Evolutionary conservation across 2,329 filamentous ascomycete species (phyloP), one percentile per base, ranked within the genome.

Genomic region (Claviceps arundinis): DNA sequence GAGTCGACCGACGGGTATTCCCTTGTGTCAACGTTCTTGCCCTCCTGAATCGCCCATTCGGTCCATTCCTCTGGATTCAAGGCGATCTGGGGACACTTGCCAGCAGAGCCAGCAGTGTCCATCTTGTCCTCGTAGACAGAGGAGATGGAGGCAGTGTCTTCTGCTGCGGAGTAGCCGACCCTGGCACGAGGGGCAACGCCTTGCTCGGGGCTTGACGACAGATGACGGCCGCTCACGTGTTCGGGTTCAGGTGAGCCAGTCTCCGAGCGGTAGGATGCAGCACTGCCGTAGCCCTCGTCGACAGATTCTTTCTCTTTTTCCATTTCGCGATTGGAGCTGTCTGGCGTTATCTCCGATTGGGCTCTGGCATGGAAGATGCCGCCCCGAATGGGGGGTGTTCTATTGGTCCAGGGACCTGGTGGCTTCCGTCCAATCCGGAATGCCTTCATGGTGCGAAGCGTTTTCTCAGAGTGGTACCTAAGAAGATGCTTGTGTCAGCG

Each of bases 401-500:
- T 69, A 65, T 80, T 81, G 55, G 67, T 65, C 80, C 80, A 84
- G 40, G 72, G 72, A 56, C 74, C 71, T 51, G 66, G 60, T 47
- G 76, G 68, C 61, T 72, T 74, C 59, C 73, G 74, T 58, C 79
- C 80, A 58, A 84, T 80, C 58, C 76, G 77, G 65, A 74, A 81
- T 58, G 73, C 72, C 62, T 73, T 76, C 77, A 84, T 81, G 49
- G 73, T 74, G 48, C 70, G 68, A 34, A 81, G 63, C 14, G 78
- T 78, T 51, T 69, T 65, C 42, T 68, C 65, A 41, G 71, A 74
- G 61, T 84, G 80, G 64, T 80, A 82, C 56, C 80, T 82, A 67
- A 67, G 19, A 5, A 42, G 42, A 42, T 41, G 11, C n/a, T 40
- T 47, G 41, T 30, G 52, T 59, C 47, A 59, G 58, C 56, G 53